Evolutionary conservation across 2,329 filamentous ascomycete species (phyloP).

Genomic region (Thielaviopsis ethacetica): DNA sequence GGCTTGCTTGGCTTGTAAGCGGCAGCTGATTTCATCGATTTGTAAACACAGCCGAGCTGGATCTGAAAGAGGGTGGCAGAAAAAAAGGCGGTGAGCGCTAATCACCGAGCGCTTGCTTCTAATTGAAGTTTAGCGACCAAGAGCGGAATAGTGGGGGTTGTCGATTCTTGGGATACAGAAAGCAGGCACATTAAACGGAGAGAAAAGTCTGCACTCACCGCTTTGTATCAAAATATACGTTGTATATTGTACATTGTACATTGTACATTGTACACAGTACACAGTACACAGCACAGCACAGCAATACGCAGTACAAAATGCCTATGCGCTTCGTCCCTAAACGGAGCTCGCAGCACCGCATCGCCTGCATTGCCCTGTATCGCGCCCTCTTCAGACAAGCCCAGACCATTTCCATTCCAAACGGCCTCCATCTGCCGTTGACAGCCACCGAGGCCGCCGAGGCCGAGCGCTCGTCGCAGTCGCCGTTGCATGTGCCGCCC

Average conservation of each 20-base stretch:
- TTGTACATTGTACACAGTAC: too few species aligned
- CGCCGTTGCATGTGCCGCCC: conserved; percentile 12
- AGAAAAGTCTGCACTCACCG: background rate
- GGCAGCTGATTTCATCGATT: background rate
- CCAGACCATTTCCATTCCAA: conserved; percentile 33
- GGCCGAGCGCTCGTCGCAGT: conserved; percentile 13
- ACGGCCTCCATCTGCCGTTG: conserved; percentile 19
- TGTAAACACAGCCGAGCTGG: background rate
- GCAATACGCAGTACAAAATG: too few species aligned
- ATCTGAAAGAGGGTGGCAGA: background rate
- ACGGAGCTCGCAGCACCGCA: conserved; percentile 34
- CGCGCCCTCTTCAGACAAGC: conserved; percentile 49
- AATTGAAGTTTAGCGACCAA: background rate
- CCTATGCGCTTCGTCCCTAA: conserved; percentile 28
- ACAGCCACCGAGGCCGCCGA: background rate
- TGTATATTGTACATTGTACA: too few species aligned
- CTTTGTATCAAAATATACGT: too few species aligned
- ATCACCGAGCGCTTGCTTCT: background rate
- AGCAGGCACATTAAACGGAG: background rate
- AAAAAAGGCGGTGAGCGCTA: conserved; percentile 4
- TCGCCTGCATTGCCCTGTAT: conserved; percentile 52
- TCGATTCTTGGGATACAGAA: too few species aligned
- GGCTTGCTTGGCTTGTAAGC: background rate
- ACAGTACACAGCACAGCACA: too few species aligned
- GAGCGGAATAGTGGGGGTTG: background rate